phyloP scores from a whole-genome alignment of 2,329 filamentous ascomycete species.

The Aspergillus sojae region DNA sequence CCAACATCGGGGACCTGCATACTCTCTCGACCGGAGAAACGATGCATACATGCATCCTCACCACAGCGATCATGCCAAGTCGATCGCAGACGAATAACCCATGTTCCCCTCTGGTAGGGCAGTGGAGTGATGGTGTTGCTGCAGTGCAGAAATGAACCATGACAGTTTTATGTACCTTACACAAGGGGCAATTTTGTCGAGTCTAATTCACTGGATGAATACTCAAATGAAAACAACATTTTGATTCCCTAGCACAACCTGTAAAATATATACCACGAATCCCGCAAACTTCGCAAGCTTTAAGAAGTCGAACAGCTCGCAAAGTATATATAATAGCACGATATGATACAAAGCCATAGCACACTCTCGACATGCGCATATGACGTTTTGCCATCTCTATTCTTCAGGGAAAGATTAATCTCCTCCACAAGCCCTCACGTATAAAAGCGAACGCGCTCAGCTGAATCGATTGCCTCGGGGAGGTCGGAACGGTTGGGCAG shows the following conservation, averaged over 20 bases:
- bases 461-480: conserved; percentile 77
- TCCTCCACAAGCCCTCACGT: conserved; percentile 48
- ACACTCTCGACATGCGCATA: background rate
- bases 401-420: background rate
- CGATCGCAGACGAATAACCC: background rate
- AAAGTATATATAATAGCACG: background rate
- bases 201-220: background rate
- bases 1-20: background rate
- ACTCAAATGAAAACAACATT: background rate
- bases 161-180: background rate
- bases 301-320: background rate
- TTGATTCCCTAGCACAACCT: background rate
- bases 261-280: background rate
- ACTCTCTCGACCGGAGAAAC: background rate
- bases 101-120: background rate
- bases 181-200: background rate
- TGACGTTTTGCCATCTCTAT: background rate
- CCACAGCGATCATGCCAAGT: background rate
- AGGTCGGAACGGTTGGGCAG: conserved; percentile 71
- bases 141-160: background rate
- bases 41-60: background rate
- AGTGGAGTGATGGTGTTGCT: background rate
- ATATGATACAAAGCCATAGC: conserved; percentile 6
- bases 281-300: background rate
- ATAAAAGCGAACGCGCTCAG: background rate